Conservation (phyloP, 2,329 filamentous ascomycete genomes). For the Salinomyces thailandicus region DNA sequence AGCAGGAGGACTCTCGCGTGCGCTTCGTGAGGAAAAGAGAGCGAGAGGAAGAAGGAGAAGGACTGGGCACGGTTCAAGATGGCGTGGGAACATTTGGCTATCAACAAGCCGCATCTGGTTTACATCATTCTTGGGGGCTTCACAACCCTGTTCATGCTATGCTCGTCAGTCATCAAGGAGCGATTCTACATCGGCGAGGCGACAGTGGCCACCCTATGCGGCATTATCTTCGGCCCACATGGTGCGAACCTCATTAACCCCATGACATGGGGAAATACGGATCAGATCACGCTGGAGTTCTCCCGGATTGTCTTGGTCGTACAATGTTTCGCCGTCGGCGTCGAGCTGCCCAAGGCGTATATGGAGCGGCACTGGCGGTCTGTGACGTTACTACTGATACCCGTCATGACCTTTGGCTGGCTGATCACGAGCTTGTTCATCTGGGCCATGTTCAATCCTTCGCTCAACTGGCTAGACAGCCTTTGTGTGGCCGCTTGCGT, state of each 20-base stretch:
- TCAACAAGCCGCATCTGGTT: conserved; percentile 93
- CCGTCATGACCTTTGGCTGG: conserved; percentile 97
- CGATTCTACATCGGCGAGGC: conserved; percentile 97
- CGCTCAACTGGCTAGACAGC: conserved; percentile 80
- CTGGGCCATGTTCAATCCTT: conserved; percentile 71
- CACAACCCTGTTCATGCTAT: conserved; percentile 96
- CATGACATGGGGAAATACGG: conserved; percentile 65
- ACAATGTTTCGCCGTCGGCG: conserved; percentile 84
- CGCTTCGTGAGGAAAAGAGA: too few species aligned
- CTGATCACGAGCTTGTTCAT: conserved; percentile 84
- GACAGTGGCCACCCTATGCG: conserved; percentile 79
- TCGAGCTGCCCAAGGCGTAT: conserved; percentile 84
- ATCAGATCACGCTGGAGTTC: conserved; percentile 81
- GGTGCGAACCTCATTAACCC: conserved; percentile 73
- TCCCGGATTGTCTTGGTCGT: conserved; percentile 82
- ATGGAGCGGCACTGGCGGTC: conserved; percentile 98
- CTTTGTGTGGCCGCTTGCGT: conserved; percentile 84
- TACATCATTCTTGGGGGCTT: conserved; percentile 98
- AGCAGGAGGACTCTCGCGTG: too few species aligned
- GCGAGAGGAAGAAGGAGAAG: too few species aligned
- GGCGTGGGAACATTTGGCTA: conserved; percentile 53
- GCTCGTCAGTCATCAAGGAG: conserved; percentile 96
- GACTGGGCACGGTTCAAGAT: too few species aligned
- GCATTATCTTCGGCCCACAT: conserved; percentile 80
- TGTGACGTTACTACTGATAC: conserved; percentile 74